Conservation (phyloP, 768 basidiomycete species). For the Strobilomyces dryophilus region DNA sequence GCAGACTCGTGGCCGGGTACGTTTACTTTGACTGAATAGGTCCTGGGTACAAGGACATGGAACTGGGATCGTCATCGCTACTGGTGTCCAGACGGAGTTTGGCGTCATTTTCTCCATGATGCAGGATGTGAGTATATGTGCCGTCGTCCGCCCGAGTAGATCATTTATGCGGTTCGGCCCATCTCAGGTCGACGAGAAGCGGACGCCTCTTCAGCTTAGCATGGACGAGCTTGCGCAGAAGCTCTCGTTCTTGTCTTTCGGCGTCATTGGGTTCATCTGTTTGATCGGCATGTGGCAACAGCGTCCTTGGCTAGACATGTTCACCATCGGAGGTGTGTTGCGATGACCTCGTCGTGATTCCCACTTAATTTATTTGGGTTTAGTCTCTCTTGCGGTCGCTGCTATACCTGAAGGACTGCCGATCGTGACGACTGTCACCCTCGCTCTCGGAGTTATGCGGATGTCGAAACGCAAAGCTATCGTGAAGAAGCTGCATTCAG, state of each 20-base stretch:
- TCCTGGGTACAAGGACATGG: slow-evolving; percentile 57
- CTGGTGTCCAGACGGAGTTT: slow-evolving; percentile 85
- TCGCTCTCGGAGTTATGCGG: slow-evolving; percentile 88
- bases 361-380: slow-evolving; percentile 14
- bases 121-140: slow-evolving; percentile 68
- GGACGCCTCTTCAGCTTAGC: slow-evolving; percentile 86
- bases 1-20: slow-evolving; percentile 3
- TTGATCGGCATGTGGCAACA: slow-evolving; percentile 83
- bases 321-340: slow-evolving; percentile 89
- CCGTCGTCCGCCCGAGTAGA: not conserved
- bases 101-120: slow-evolving; percentile 97
- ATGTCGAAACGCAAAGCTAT: slow-evolving; percentile 96
- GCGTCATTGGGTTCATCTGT: slow-evolving; percentile 91
- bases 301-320: slow-evolving; percentile 95
- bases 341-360: not conserved
- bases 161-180: not conserved
- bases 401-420: slow-evolving; percentile 97
- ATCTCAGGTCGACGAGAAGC: slow-evolving; percentile 70
- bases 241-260: slow-evolving; percentile 86
- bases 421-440: slow-evolving; percentile 95
- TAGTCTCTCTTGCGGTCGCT: slow-evolving; percentile 96
- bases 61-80: slow-evolving; percentile 82
- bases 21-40: slow-evolving; percentile 2
- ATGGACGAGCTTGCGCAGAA: slow-evolving; percentile 98
- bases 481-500: slow-evolving; percentile 94